A percentile compares a stretch with the other conserved stretches of the same genome.
Conservation (phyloP, 2,329 filamentous ascomycete genomes). For the Arthroderma sp. region DNA sequence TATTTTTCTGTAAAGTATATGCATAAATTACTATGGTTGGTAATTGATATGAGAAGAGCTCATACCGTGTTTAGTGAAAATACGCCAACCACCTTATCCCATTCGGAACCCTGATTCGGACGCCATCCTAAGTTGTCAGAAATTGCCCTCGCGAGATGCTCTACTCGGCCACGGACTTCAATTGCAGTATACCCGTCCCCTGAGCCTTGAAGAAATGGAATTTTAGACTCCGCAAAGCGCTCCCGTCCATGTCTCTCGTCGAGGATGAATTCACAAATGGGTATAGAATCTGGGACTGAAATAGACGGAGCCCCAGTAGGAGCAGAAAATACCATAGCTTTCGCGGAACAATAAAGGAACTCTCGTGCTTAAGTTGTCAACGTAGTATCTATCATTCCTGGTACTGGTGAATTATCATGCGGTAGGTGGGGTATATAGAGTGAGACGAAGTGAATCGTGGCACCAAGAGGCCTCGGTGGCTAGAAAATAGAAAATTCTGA, state of each 20-base stretch:
- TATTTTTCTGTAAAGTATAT: too few relatives aligned
- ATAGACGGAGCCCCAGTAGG: constrained; percentile 25
- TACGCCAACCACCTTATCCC: constrained; percentile 59
- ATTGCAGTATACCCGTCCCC: constrained; percentile 48
- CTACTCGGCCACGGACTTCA: constrained; percentile 48
- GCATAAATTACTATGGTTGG: too few relatives aligned
- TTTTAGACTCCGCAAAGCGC: constrained; percentile 47
- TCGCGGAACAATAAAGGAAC: not conserved
- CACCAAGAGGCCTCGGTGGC: not conserved
- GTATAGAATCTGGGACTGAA: constrained; percentile 53
- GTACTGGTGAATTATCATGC: not conserved
- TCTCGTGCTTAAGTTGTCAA: not conserved
- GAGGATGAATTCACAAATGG: constrained; percentile 59
- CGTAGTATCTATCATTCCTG: not conserved
- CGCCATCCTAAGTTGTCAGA: constrained; percentile 52
- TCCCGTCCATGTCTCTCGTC: constrained; percentile 54
- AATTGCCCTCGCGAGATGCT: constrained; percentile 50
- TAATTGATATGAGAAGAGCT: not conserved
- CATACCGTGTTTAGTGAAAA: constrained; percentile 58
- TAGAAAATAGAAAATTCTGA: not conserved
- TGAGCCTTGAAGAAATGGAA: constrained; percentile 60
- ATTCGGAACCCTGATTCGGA: constrained; percentile 52
- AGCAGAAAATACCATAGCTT: constrained; percentile 26
- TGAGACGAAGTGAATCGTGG: too few relatives aligned
- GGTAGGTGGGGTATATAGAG: not conserved